Evolutionary conservation across 2,329 filamentous ascomycete species (phyloP), one percentile per base, ranked within the genome.

Genomic region (Neonectria magnoliae): DNA sequence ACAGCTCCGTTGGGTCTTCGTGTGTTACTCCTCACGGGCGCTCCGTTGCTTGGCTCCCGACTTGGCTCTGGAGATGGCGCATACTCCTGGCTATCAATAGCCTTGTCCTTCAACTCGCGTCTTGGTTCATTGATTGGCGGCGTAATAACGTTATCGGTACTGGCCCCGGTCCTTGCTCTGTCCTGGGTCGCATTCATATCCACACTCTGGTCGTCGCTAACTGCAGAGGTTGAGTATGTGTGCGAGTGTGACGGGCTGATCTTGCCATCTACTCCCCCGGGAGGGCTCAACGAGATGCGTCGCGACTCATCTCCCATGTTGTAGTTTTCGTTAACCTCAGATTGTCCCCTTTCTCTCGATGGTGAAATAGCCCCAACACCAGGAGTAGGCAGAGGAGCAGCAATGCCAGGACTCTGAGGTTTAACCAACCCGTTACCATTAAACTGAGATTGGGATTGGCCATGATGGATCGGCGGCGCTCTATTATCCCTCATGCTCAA

Each of bases 1-100:
- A 73, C 73, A 68, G 71, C 48, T 70, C 76, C 60, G 64, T 68
- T 63, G 27, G 64, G 64, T 16, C 71, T 60, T 14, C 44, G 55
- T 20, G 62, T 58, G 29, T 51, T 36, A 16, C 44, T 51, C 31
- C 65, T 36, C 33, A 41, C 20, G 3, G 59, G 53, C 13, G 47
- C 47, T 29, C 51, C 60, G 13, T 58, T 59, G 36, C 57, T 51
- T n/a, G 50, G 27, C 47, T 63, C 52, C 10, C 29, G 56, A 31
- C 56, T 51, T n/a, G 51, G 27, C 47, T 64, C 52, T 7, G 20
- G 56, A 2, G 29, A 54, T 11, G 33, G 11, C 3, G 16, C 44
- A n/a, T 29, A 8, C 36, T 18, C 33, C n/a, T 64, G 57, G 22
- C 50, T 62, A 31, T 48, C 20, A 44, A 22, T 27, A 9, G 52